These are phyloP conservation scores for Pyricularia sp. DNA, from an alignment of 2,329 filamentous ascomycete species.

Conservation along the genomic window DNA sequence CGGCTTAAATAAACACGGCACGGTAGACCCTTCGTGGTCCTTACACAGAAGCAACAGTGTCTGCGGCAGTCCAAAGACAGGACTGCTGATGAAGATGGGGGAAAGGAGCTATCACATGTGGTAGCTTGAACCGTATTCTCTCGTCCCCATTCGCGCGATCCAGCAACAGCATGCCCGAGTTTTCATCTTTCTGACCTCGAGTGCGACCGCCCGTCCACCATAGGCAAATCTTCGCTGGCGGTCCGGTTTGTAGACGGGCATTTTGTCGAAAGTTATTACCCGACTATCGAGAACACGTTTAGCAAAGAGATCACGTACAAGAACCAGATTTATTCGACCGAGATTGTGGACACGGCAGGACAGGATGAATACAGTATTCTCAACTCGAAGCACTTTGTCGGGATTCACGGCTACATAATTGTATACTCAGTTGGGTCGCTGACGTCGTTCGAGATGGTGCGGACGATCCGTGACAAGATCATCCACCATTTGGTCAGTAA, in stretches of 20 bases:
- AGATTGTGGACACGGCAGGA: constrained; percentile 96
- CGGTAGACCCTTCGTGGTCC: background rate
- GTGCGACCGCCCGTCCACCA: background rate
- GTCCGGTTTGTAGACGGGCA: constrained; percentile 96
- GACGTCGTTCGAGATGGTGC: constrained; percentile 94
- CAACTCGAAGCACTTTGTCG: constrained; percentile 97
- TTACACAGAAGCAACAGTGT: background rate
- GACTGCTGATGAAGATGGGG: background rate
- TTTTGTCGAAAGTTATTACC: constrained; percentile 98
- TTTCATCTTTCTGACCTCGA: background rate
- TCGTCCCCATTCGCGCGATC: background rate
- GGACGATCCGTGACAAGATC: constrained; percentile 93
- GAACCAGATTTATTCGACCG: constrained; percentile 83
- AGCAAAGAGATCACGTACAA: constrained; percentile 90
- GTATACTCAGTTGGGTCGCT: constrained; percentile 94
- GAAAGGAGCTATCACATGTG: background rate
- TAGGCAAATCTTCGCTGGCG: constrained; percentile 94
- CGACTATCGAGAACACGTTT: constrained; percentile 98
- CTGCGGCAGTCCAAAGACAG: background rate
- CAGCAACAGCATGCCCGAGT: background rate
- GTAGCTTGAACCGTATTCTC: background rate
- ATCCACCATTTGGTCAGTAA: constrained; percentile 75
- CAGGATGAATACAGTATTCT: constrained; percentile 99
- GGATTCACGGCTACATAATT: constrained; percentile 96
- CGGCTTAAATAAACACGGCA: background rate